Evolutionary conservation across 169 alveolate genomes (phyloP), one percentile per base, ranked within the genome.

Genomic region (Plasmodium adleri): DNA sequence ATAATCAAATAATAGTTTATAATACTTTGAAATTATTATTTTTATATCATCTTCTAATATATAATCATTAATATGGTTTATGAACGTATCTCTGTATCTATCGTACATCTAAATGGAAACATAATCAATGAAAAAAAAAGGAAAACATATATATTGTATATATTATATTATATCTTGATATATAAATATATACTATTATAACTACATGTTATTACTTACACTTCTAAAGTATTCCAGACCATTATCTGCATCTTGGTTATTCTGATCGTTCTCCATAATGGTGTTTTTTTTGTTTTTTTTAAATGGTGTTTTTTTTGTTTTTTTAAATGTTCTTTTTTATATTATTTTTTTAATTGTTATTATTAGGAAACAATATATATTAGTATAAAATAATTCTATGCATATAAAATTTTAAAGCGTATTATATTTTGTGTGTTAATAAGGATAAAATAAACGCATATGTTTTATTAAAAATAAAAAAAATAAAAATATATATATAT

Each of bases 201-300:
- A 32, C 45, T 5, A 32, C 4, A 13, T 17, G 3, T 22, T 17
- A 71, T 17, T 58, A 39, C 59, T 76, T 67, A 80, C 90, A 80
- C 60, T 80, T 80, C 72, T 80, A 58, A 80, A 80, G 26, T 67
- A 68, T 6, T 62, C 83, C 52, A 68, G 45, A 24, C 85, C 90
- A 26, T 63, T 68, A 39, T 80, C 90, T 5, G 83, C 52, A 0
- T 80, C 90, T 49, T 80, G 74, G n/a, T 13, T 32, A n/a, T 22
- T 45, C 70, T 50, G 20, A n/a, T 80, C 90, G 32, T 43, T 80
- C 13, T 72, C 85, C 74, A 80, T 80, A 62, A 43, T 80, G 22
- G 26, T 70, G 4, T 39, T 56, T 64, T 70, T 58, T 54, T 62
- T 75, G 43, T 15, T 47, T 45, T 73, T 62, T 32, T 54, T 32